Base-by-base conservation (phyloP, 768 basidiomycete genomes). In the Serendipita vermifera region DNA sequence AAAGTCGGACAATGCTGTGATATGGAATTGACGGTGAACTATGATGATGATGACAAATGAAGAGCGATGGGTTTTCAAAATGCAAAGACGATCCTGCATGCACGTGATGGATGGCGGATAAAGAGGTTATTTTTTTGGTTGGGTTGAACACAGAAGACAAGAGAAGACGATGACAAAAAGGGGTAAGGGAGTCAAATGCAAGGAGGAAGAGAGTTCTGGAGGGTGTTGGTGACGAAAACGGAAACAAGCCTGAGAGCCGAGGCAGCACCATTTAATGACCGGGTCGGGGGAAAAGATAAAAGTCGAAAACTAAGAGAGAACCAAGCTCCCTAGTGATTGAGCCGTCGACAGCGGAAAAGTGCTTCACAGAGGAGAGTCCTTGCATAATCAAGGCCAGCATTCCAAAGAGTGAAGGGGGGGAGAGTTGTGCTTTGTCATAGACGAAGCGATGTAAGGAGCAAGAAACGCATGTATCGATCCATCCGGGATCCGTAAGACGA, bases 401-500 rank as follows among this genome's bases (percentile, higher is more conserved):
- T 20, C 29, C 46, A 26, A 41, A n/a, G 15, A n/a, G 17, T n/a
- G 17, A 17, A 20, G 5, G 6, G 39, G 39, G 36, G 36, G 17
- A n/a, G 17, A n/a, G 36, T 38, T 38, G 36, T 17, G 11, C 11
- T 38, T 38, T 17, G 11, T 38, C 36, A 11, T 38, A 11, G 11
- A 38, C 36, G 11, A 26, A 29, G 22, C 5, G 46, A n/a, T 15
- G 24, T 13, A 43, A 22, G 11, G 24, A 29, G 46, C 24, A 51
- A 51, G 46, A 29, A n/a, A n/a, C 35, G 35, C n/a, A n/a, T 29
- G 46, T 11, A 22, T 29, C 24, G 22, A 26, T 7, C 20, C 9
- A 43, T 15, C 24, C 27, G 46, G 46, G 46, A 51, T 51, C 46
- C 46, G 46, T 51, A 51, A 51, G 46, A 51, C 46, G 46, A 51